These are phyloP conservation scores for Podila clonocystis DNA, from an alignment of 192 early-diverging fungal genomes.

Conservation along the genomic window DNA sequence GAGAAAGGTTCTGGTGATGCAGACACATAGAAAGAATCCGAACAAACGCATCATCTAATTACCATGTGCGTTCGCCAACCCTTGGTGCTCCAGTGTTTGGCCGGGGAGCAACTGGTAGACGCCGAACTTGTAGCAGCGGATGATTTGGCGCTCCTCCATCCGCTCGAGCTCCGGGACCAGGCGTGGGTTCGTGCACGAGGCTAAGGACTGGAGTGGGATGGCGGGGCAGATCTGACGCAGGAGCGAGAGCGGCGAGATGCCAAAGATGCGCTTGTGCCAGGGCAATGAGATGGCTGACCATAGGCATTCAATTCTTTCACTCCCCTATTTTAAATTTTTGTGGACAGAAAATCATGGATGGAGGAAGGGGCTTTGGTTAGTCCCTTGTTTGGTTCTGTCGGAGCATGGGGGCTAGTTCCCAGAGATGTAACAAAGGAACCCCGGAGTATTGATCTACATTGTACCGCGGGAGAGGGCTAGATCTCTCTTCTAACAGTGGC, in stretches of 20 bases:
- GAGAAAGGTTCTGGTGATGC: background rate
- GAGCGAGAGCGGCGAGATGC: conserved; percentile 47
- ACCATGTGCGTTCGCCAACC: conserved; percentile 56
- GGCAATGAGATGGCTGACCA: conserved; percentile 48
- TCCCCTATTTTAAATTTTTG: conserved; percentile 50
- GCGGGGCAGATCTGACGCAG: conserved; percentile 56
- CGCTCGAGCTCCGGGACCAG: conserved; percentile 67
- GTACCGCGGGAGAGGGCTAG: too few species aligned
- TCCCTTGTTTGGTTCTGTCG: too few species aligned
- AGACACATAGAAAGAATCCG: conserved; percentile 24
- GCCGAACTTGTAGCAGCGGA: conserved; percentile 78
- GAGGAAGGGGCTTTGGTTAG: too few species aligned
- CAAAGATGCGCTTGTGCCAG: conserved; percentile 56
- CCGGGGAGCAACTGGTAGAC: conserved; percentile 59
- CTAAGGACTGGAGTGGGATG: conserved; percentile 58
- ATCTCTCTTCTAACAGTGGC: too few species aligned
- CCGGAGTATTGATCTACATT: too few species aligned
- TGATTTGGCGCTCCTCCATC: conserved; percentile 79
- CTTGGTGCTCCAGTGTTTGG: conserved; percentile 37
- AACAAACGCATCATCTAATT: conserved; percentile 40
- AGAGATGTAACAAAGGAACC: background rate
- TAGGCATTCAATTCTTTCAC: conserved; percentile 63
- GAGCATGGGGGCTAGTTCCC: background rate
- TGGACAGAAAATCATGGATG: background rate
- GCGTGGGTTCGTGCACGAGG: conserved; percentile 59